phyloP scores from a whole-genome alignment of 1,284 basidiomycete genomes.

The Rhodotorula glutinis region DNA sequence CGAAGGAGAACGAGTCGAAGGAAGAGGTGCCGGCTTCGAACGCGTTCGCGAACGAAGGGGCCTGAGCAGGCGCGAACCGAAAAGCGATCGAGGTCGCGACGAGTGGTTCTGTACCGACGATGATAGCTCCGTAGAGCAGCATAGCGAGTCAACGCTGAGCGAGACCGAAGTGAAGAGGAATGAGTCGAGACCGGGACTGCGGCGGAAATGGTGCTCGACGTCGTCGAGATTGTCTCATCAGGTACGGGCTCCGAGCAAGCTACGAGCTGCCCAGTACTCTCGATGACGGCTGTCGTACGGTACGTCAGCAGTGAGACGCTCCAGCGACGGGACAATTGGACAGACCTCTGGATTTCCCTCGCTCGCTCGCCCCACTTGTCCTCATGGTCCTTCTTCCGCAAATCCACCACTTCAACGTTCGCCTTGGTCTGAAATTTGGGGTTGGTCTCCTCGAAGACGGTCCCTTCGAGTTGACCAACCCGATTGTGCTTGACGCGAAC shows the following conservation, averaged over 20 bases:
- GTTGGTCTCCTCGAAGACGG: slow-evolving; percentile 18
- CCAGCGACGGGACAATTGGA: rapidly evolving
- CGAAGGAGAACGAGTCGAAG: no score
- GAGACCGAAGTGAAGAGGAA: no score
- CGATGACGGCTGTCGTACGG: background rate
- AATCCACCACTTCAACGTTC: slow-evolving; percentile 4
- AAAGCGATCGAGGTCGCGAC: background rate
- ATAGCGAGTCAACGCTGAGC: no score
- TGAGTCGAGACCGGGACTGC: no score
- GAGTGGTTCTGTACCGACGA: no score
- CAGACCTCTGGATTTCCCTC: slow-evolving; percentile 12
- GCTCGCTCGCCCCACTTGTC: slow-evolving; percentile 2
- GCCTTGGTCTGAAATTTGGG: background rate
- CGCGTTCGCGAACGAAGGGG: no score
- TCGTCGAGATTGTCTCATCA: background rate
- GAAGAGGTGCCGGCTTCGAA: no score
- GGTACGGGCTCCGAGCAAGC: background rate
- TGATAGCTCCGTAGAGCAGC: no score
- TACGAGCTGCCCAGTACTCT: slow-evolving; percentile 12
- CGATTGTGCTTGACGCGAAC: slow-evolving; percentile 2
- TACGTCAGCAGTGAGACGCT: no score
- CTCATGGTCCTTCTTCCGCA: background rate
- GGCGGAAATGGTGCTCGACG: no score
- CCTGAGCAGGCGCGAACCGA: background rate
- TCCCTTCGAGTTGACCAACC: slow-evolving; percentile 6